These are phyloP conservation scores for Neonectria magnoliae DNA, from an alignment of 2,329 filamentous ascomycete species.

Conservation along the genomic window DNA sequence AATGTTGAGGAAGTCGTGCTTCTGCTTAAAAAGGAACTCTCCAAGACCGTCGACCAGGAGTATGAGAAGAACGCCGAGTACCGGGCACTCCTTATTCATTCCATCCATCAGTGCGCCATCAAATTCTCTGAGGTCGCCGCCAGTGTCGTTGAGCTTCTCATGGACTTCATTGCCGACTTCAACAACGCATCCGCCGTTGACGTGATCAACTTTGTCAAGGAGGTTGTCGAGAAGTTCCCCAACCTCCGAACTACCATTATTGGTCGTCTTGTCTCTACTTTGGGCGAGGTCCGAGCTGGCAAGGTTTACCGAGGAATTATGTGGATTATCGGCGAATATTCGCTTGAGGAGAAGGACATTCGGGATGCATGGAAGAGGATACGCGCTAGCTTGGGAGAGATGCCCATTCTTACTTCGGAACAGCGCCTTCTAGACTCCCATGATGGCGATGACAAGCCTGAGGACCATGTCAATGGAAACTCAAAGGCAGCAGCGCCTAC, in stretches of 20 bases:
- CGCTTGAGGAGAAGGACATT: conserved; percentile 91
- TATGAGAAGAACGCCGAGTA: conserved; percentile 99
- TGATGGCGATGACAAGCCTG: conserved; percentile 72
- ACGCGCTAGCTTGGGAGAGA: conserved; percentile 91
- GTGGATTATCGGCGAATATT: conserved; percentile 99
- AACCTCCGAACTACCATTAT: conserved; percentile 88
- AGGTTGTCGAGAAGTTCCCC: conserved; percentile 98
- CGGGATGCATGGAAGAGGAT: conserved; percentile 97
- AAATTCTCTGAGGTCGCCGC: conserved; percentile 98
- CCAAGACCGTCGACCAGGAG: conserved; percentile 97
- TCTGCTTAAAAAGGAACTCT: conserved; percentile 94
- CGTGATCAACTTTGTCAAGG: conserved; percentile 98
- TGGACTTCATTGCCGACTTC: conserved; percentile 99
- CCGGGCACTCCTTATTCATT: conserved; percentile 92
- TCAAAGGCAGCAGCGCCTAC: conserved; percentile 79
- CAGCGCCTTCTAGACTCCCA: conserved; percentile 90
- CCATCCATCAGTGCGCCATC: conserved; percentile 98
- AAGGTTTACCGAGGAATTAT: conserved; percentile 97
- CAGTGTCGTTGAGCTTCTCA: conserved; percentile 94
- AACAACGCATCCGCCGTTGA: conserved; percentile 97
- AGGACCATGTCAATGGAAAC: conserved; percentile 80
- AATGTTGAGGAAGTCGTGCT: conserved; percentile 98
- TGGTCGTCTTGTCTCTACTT: conserved; percentile 85
- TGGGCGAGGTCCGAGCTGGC: conserved; percentile 92
- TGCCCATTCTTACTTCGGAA: conserved; percentile 94